Base-by-base conservation (phyloP, 2,329 filamentous ascomycete genomes). In the Clarireedia homoeocarpa region DNA sequence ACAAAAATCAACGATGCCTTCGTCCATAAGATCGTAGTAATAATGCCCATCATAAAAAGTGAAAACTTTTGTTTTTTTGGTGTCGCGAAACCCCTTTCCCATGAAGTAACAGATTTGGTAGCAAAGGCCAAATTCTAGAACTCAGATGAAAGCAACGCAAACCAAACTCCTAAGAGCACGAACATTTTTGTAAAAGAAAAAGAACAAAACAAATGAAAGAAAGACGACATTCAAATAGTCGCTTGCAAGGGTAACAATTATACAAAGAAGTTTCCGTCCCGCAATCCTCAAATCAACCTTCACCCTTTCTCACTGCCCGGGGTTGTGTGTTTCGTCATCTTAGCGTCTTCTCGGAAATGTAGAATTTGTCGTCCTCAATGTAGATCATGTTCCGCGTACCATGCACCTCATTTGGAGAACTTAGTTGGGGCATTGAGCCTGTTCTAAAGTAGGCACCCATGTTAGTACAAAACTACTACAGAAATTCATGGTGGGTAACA, bases 391-490 rank as follows among this genome's bases (percentile, higher is more conserved):
- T 39, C 51, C 51, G 52, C 55, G 30, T 36, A 38, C 23, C 44
- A 40, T 51, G 55, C 34, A 52, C 49, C 56, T 75, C 87, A 89
- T 80, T 88, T 91, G 3, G 38, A 40, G 38, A 40, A 40, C 38
- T 40, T 40, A 40, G 38, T 40, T 40, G 70, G 92, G 89, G 86
- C 94, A 99, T 69, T 88, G 84, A 67, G 89, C 84, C 83, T 96
- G 92, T 72, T 97, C 87, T 23, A 23, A 7, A 46, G 20, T 27
- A 23, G 12, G 4, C 3, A 23, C 9, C 12, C 12, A 77, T 30
- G 10, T 96, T 92, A 67, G 92, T 91, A 65, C 84, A 30, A 70
- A 73, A 83, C 79, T 74, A 83, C 79, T 80, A 81, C 96, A 80
- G 92, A 23, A 7, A 23, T 10, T 27, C 20, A 17, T 94, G 83